phyloP scores from a whole-genome alignment of 129 eudicot species.

The Calendula officinalis region DNA sequence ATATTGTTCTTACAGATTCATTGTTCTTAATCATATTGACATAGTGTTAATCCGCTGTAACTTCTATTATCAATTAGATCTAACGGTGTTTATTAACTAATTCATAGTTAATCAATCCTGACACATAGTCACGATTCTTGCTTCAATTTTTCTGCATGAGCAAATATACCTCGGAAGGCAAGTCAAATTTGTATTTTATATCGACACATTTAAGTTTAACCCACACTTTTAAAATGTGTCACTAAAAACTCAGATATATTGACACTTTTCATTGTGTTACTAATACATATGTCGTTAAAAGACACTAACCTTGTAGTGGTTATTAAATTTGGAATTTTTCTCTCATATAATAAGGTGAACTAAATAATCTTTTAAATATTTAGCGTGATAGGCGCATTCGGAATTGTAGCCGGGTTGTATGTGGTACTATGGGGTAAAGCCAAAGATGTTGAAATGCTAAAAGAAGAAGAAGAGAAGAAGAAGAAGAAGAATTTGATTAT shows the following conservation, averaged over 20 bases:
- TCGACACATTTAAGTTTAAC: no score
- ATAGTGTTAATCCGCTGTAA: no score
- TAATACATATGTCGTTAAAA: no score
- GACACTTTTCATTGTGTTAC: no score
- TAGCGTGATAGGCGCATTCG: constrained; percentile 60
- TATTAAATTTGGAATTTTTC: neutral
- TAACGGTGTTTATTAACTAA: no score
- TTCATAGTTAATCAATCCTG: no score
- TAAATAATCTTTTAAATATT: neutral
- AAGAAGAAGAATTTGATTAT: constrained; percentile 13
- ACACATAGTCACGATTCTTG: constrained; percentile 56
- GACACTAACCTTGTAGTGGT: no score
- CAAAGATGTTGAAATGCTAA: constrained; percentile 40
- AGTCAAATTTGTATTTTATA: constrained; percentile 1
- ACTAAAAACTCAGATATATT: no score
- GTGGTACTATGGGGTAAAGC: constrained; percentile 76
- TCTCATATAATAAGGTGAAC: neutral
- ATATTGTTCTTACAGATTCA: no score
- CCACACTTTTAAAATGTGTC: no score
- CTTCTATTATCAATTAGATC: no score
- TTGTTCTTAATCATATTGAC: no score
- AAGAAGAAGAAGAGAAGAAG: constrained; percentile 8
- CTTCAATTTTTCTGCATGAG: constrained; percentile 58
- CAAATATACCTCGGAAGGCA: constrained; percentile 70
- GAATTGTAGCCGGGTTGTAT: constrained; percentile 60